Base-by-base conservation (phyloP, 2,329 filamentous ascomycete species). In the Fusarium buxicola region DNA sequence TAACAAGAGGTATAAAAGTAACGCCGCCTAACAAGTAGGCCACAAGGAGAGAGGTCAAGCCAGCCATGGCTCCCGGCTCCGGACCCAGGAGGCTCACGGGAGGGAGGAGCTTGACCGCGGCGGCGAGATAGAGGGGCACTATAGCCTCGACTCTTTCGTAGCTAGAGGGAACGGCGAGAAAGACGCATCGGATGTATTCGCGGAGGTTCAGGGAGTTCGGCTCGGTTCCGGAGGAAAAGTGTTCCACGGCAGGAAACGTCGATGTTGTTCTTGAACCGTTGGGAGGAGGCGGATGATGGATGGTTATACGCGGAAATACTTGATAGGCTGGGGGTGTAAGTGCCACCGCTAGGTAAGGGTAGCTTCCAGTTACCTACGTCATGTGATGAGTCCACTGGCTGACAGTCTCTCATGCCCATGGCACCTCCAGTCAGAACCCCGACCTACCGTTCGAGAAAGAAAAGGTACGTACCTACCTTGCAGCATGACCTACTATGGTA, bases 11-110 rank as follows among this genome's bases (percentile, higher is more conserved):
- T 56, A 97, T 74, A 74, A 97, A 94, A 55, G 94, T 97, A 73
- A 97, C 75, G 71, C 94, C 94, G 77, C 94, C 94, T 57, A 96
- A 78, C 66, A 96, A 75, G 82, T 97, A 97, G 75, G 90, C 84
- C 72, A 90, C 76, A 65, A 96, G 81, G 72, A 94, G 88, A 69
- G 74, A 74, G 28, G 79, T 79, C 78, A 82, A 85, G 69, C 76
- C 73, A 60, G 78, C 79, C 84, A 87, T 86, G 66, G 71, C 73
- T 73, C 54, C 28, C 49, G 38, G 36, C 48, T 72, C 57, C 25
- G 55, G 60, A 62, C 62, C 58, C 44, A 58, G 54, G 52, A 65
- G 58, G 58, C 55, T 58, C 60, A 50, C 54, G 58, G 55, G 32
- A 55, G 50, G 36, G 34, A 60, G 38, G 53, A 52, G 63, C 58